Evolutionary conservation across 306 rosid species (phyloP), one percentile per base, ranked within the genome.

Genomic region (Carpinus viminea): DNA sequence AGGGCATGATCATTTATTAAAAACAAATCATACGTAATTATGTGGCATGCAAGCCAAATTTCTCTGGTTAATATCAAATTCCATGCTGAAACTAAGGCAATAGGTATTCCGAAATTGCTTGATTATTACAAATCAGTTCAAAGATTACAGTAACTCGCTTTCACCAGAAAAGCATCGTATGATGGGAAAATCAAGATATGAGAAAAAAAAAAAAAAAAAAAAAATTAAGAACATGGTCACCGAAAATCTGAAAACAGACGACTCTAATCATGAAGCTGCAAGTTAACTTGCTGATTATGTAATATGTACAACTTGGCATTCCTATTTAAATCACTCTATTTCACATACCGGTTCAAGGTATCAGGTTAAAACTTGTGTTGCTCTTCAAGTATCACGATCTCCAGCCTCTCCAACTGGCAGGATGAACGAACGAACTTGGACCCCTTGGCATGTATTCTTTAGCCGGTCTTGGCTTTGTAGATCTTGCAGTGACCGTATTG

Each of bases 331-430:
- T 17, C 55, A 21, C 9, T 38, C 57, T 38, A 43, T 18, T 36
- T 41, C 72, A 38, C 48, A 17, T n/a, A 18, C 50, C 41, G 12
- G 72, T 41, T 36, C 51, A 66, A 66, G 72, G 8, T 38, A 43
- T 66, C 51, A 38, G 46, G 3, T 16, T 16, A n/a, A 21, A 3
- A 41, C 28, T 55, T 78, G 15, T 51, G 69, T 41, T 75, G 13
- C 60, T 21, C 38, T 75, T 18, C 41, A 26, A 31, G 51, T 55
- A 56, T 70, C 38, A 70, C 5, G 47, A 38, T 50, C 21, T 70
- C 75, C 75, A 56, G 16, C 60, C 76, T 78, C 62, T 70, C 81
- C 76, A 43, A 28, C 38, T 34, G 13, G 68, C 70, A n/a, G 26
- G 74, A 54, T 28, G 45, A 34, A 16, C 46, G 34, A 61, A 70